Base-by-base conservation (phyloP, 352 stramenopile species). In the Phytopythium helicoides region DNA sequence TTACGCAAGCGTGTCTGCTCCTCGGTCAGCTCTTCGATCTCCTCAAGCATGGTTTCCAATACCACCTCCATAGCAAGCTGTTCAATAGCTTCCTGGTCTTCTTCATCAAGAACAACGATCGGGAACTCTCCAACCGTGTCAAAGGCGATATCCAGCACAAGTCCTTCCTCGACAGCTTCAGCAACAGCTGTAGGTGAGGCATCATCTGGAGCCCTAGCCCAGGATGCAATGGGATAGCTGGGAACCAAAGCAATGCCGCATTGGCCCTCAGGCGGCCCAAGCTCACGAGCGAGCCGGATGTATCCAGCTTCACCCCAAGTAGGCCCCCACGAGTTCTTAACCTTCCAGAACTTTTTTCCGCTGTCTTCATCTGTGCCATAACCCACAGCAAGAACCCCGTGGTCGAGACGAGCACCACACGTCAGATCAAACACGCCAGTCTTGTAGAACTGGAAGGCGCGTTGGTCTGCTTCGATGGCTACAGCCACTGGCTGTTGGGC, bases 281-380 rank as follows among this genome's bases (percentile, higher is more conserved):
- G 81, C 53, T 84, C 77, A 56, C 86, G 81, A 15, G 60, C 59
- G 48, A 97, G 73, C 47, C 83, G 82, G 52, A 97, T 92, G 71
- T 93, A 96, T 41, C 89, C 89, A 6, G 94, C 52, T 60, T 96
- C 87, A 40, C 92, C 92, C 92, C 92, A 98, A 18, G 62, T 68
- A 8, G 69, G 48, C 21, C 83, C 76, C 94, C 94, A 99, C 51
- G 83, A 97, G 72, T 99, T 99, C 57, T 97, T 89, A 22, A 99
- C 73, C 51, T 97, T 79, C 89, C 91, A 98, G 62, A 97, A 99
- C 58, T 97, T 86, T 18, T 86, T 75, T 48, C 92, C 76, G 48
- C 96, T 89, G 9, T 64, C 64, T 2, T 26, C 26, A 33, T 77
- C 64, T 31, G 47, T 28, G 23, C 92, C 95, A 58, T 99, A 99